Conservation (phyloP, 2,329 filamentous ascomycete species). For the Fusarium tupiense region DNA sequence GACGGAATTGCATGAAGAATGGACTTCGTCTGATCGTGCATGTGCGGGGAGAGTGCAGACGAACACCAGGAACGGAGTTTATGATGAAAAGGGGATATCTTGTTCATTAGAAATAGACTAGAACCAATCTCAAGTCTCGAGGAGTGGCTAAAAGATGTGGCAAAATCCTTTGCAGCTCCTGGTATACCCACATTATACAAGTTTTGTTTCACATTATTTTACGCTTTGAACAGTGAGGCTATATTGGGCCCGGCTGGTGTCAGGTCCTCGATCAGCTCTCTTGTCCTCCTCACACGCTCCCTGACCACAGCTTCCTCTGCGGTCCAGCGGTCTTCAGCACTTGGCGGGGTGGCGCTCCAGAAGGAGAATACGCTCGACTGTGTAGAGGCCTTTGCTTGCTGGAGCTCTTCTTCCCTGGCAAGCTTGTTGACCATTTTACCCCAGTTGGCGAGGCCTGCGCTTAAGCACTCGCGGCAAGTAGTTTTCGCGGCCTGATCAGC, state of each 20-base stretch:
- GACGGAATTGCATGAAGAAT: background rate
- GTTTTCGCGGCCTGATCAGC: slow-evolving; percentile 50
- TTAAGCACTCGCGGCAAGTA: slow-evolving; percentile 80
- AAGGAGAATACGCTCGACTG: slow-evolving; percentile 49
- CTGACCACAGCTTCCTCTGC: slow-evolving; percentile 65
- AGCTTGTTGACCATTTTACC: slow-evolving; percentile 78
- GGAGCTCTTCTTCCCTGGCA: slow-evolving; percentile 60
- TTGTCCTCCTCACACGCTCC: slow-evolving; percentile 61
- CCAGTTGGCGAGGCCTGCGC: slow-evolving; percentile 84
- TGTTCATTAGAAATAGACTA: slow-evolving; percentile 33
- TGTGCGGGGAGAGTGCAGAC: background rate
- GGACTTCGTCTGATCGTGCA: background rate
- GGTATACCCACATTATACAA: background rate
- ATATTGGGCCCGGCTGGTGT: slow-evolving; percentile 50
- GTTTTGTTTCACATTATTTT: slow-evolving; percentile 28
- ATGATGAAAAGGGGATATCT: slow-evolving; percentile 9
- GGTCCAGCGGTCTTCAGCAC: slow-evolving; percentile 58
- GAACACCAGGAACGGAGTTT: background rate
- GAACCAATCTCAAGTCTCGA: slow-evolving; percentile 13
- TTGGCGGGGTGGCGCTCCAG: slow-evolving; percentile 49
- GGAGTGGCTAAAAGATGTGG: slow-evolving; percentile 23
- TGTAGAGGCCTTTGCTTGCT: slow-evolving; percentile 47
- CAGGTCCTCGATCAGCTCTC: slow-evolving; percentile 62
- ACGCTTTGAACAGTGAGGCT: slow-evolving; percentile 54
- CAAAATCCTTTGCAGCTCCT: slow-evolving; percentile 22